Evolutionary conservation across 805 yeast genomes (phyloP).

Genomic region (Yarrowia sp.): DNA sequence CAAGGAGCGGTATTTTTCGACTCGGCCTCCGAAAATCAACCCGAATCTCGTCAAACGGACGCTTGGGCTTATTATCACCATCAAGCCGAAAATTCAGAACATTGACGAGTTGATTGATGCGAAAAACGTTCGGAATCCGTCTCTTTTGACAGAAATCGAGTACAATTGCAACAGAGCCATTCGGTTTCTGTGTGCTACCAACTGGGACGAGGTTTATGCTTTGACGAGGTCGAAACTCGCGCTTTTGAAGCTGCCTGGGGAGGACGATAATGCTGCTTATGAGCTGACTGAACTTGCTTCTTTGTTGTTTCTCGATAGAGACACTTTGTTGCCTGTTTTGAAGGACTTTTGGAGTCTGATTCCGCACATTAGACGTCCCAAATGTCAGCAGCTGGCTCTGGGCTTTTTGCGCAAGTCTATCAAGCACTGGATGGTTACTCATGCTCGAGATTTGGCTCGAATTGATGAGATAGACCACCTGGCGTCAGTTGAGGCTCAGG

Average conservation of each 20-base stretch:
- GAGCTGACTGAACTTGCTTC: conserved; percentile 5
- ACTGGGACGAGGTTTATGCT: conserved; percentile 21
- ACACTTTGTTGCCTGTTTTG: neutral
- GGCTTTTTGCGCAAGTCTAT: neutral
- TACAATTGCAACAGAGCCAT: conserved; percentile 1
- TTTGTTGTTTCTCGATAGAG: neutral
- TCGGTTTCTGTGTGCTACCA: conserved; percentile 11
- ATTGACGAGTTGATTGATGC: conserved; percentile 1
- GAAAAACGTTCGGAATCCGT: neutral
- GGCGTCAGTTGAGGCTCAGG: conserved; percentile 9
- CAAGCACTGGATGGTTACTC: conserved; percentile 12
- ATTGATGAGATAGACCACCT: conserved; percentile 16
- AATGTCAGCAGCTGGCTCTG: neutral
- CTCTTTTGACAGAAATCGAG: conserved; percentile 9
- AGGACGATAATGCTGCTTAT: neutral
- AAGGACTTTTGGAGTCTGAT: conserved; percentile 19
- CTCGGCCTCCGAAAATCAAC: conserved; percentile 15
- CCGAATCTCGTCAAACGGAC: conserved; percentile 14
- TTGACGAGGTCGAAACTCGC: conserved; percentile 1
- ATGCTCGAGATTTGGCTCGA: conserved; percentile 9
- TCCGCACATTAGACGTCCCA: conserved; percentile 18
- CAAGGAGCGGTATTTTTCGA: conserved; percentile 3
- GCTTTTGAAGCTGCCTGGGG: neutral
- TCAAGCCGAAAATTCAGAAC: conserved; percentile 14
- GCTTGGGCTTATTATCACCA: neutral